Percentiles rank a stretch among this genome's conserved stretches.
Conservation (phyloP, 805 yeast genomes). For the Candida sithepensis region DNA sequence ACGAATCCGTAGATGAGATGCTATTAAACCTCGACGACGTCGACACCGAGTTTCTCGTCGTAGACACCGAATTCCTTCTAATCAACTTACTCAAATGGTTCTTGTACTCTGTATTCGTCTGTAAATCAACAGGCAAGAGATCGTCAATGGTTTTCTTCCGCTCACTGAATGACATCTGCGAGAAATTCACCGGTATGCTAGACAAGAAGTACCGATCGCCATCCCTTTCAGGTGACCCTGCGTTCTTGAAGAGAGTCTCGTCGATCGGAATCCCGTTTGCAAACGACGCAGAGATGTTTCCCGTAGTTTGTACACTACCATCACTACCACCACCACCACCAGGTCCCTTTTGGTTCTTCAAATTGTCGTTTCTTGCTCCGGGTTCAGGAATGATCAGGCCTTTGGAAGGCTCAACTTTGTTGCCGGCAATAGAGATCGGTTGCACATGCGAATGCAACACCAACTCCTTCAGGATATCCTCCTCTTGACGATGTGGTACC, state of each 20-base stretch:
- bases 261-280: constrained; percentile 12
- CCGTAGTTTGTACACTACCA: too few species aligned
- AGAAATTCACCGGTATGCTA: constrained; percentile 45
- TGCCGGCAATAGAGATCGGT: constrained; percentile 25
- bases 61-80: constrained; percentile 11
- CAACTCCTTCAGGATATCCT: constrained; percentile 11
- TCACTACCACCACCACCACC: too few species aligned
- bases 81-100: constrained; percentile 30
- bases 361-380: background rate
- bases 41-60: background rate
- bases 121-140: constrained; percentile 25
- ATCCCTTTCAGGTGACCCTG: constrained; percentile 32
- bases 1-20: constrained; percentile 14
- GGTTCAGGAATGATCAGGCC: background rate
- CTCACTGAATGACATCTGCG: constrained; percentile 51
- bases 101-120: constrained; percentile 27
- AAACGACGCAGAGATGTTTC: background rate
- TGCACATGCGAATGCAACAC: constrained; percentile 25
- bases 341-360: background rate
- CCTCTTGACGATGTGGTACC: constrained; percentile 6
- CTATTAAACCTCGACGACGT: constrained; percentile 2
- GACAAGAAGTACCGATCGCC: constrained; percentile 40
- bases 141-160: constrained; percentile 35
- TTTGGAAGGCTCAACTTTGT: background rate
- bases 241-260: constrained; percentile 20